phyloP scores from a whole-genome alignment of 495 filamentous ascomycete species.

The Daldinia caldariorum region DNA sequence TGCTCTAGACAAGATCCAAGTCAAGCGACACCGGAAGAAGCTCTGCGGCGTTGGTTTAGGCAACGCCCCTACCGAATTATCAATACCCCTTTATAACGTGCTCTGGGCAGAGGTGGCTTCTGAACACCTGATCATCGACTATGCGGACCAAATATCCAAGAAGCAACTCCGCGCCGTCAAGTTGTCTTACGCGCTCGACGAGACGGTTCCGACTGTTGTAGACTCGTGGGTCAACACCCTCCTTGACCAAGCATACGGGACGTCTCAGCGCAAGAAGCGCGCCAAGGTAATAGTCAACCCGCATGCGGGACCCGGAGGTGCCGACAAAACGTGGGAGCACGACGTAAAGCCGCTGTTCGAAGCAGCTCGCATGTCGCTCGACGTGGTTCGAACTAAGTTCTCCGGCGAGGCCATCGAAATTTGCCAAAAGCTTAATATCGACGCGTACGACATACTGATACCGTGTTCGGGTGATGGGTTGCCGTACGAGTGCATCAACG shows the following conservation, averaged over 20 bases:
- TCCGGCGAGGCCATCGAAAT: conserved; percentile 83
- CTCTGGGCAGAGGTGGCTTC: conserved; percentile 76
- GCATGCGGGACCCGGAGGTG: conserved; percentile 84
- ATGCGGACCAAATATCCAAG: conserved; percentile 67
- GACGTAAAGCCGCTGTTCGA: conserved; percentile 85
- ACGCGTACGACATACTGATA: conserved; percentile 82
- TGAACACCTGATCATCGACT: conserved; percentile 73
- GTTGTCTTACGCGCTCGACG: conserved; percentile 65
- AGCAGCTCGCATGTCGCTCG: conserved; percentile 79
- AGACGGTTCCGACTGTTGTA: conserved; percentile 51
- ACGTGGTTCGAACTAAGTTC: conserved; percentile 77
- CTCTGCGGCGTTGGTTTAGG: conserved; percentile 45
- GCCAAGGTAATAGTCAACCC: conserved; percentile 93
- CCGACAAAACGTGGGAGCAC: conserved; percentile 74
- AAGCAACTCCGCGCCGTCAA: conserved; percentile 65
- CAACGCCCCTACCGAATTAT: conserved; percentile 21
- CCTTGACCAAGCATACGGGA: conserved; percentile 75
- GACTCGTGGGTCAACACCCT: conserved; percentile 70
- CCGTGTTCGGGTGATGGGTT: conserved; percentile 93
- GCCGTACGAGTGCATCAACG: conserved; percentile 95
- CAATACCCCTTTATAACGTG: conserved; percentile 82
- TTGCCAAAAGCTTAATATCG: conserved; percentile 78
- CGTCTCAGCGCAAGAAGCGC: conserved; percentile 71
- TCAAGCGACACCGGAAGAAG: conserved; percentile 30
- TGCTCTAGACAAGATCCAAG: conserved; percentile 33